Evolutionary conservation across 2,329 filamentous ascomycete genomes (phyloP), one percentile per base, ranked within the genome.

Genomic region (Drechslerella dactyloides): DNA sequence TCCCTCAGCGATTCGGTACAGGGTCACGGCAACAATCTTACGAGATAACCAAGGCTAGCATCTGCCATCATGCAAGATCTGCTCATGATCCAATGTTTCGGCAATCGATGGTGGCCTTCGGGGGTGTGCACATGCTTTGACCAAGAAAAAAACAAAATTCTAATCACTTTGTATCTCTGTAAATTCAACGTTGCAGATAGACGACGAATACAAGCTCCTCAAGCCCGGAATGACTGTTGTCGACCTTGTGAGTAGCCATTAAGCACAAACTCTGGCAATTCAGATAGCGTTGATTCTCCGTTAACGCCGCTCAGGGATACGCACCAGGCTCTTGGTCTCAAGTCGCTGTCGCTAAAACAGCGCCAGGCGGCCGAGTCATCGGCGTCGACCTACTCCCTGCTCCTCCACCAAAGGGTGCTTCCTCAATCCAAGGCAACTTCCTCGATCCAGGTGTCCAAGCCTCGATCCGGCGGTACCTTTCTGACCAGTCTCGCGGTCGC

Each of bases 351-450:
- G 89, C 91, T 72, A 85, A 87, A 58, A 96, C 91, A 2, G 84
- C 85, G 72, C 93, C 93, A 0, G 81, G 85, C 51, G 92, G 93
- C 7, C 86, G 89, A 48, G 88, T 99, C 11, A 83, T 99, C 27
- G 96, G 94, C 10, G 93, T 99, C 77, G 94, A 99, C 79, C 85
- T 99, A 57, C 91, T 99, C 74, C 94, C 94, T 2, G 91, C 92
- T 0, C 89, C 93, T 78, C 93, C 96, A 3, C 94, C 94, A 0
- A 87, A 85, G 77, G 94, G 94, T 21, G 92, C 96, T n/a, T 93
- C 90, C 27, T 91, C 91, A 1, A 92, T 99, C 65, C 94, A 99
- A 80, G 94, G 96, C 53, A 90, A 99, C 79, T 97, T 99, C 75
- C 82, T 97, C 44, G 89, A 88, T 4, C 84, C 86, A 0, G 80